Evolutionary conservation across 2,329 filamentous ascomycete genomes (phyloP).

Genomic region (Clonostachys rhizophaga): DNA sequence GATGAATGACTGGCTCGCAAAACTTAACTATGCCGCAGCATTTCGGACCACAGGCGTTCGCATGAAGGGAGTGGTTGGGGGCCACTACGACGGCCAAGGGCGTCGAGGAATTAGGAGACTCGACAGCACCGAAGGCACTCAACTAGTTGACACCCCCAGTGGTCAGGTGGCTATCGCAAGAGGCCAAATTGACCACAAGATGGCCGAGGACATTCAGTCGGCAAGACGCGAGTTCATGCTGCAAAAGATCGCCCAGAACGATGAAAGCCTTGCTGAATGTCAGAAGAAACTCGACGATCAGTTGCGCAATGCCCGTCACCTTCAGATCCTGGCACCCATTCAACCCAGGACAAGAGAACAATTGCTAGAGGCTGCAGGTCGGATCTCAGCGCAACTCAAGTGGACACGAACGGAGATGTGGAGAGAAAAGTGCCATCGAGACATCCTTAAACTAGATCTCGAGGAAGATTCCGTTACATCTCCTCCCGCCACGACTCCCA

Average conservation of each 20-base stretch:
- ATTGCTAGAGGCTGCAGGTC: constrained; percentile 77
- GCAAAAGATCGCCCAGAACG: constrained; percentile 76
- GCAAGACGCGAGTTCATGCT: constrained; percentile 80
- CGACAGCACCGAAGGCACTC: constrained; percentile 55
- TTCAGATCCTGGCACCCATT: constrained; percentile 84
- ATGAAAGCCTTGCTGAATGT: constrained; percentile 68
- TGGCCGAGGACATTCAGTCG: constrained; percentile 80
- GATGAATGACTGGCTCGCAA: constrained; percentile 94
- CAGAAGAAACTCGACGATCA: constrained; percentile 79
- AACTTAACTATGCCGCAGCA: constrained; percentile 92
- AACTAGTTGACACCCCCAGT: constrained; percentile 62
- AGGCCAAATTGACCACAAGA: constrained; percentile 71
- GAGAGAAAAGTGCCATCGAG: constrained; percentile 84
- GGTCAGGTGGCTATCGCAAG: constrained; percentile 72
- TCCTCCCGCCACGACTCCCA: constrained; percentile 10
- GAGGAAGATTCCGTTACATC: constrained; percentile 59
- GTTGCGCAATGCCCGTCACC: constrained; percentile 82
- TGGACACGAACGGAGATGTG: constrained; percentile 95
- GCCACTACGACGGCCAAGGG: constrained; percentile 78
- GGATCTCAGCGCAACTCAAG: constrained; percentile 82
- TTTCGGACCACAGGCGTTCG: constrained; percentile 89
- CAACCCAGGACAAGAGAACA: constrained; percentile 86
- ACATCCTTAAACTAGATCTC: constrained; percentile 80
- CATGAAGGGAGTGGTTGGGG: constrained; percentile 82
- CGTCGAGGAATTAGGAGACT: constrained; percentile 68